Evolutionary conservation across 176 grass and related monocot genomes (phyloP).

Genomic region (Oryza rufipogon): DNA sequence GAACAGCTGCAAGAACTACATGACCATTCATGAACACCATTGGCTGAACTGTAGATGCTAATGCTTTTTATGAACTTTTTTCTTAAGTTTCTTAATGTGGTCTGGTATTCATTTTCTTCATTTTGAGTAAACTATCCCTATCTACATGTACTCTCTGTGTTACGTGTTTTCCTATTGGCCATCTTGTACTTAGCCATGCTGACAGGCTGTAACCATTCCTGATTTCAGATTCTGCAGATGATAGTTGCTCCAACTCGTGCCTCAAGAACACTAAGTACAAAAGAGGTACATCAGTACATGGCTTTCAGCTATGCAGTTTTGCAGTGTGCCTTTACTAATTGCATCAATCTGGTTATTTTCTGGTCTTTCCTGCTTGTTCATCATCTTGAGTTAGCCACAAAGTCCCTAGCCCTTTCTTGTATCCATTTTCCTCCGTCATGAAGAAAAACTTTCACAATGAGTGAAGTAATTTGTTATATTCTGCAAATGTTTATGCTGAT

Average conservation of each 20-base stretch:
- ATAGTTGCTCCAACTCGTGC: slow-evolving; percentile 64
- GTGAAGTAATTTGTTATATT: not conserved
- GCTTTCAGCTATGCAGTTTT: not conserved
- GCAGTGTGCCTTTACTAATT: not conserved
- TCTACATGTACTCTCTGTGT: slow-evolving; percentile 4
- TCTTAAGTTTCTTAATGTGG: not conserved
- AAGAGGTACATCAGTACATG: slow-evolving; percentile 61
- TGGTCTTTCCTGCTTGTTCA: not conserved
- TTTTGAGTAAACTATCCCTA: not conserved
- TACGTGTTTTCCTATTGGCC: slow-evolving; percentile 18
- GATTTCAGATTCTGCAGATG: slow-evolving; percentile 77
- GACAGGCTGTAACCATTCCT: slow-evolving; percentile 12
- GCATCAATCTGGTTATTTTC: not conserved
- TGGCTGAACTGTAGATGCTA: slow-evolving; percentile 25
- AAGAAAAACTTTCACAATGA: not conserved
- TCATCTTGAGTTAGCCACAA: slow-evolving; percentile 28
- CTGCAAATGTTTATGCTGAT: slow-evolving; percentile 4
- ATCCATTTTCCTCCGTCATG: not conserved
- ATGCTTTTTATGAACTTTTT: slow-evolving; percentile 33
- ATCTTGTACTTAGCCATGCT: slow-evolving; percentile 9
- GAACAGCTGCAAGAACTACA: not conserved
- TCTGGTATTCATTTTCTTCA: not conserved
- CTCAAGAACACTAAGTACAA: slow-evolving; percentile 75
- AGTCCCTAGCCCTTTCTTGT: not conserved
- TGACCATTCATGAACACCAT: slow-evolving; percentile 6